A percentile compares a stretch with the other conserved stretches of the same genome.
Conservation (phyloP, 176 grass and related monocot species). For the Saccharum officinarum region DNA sequence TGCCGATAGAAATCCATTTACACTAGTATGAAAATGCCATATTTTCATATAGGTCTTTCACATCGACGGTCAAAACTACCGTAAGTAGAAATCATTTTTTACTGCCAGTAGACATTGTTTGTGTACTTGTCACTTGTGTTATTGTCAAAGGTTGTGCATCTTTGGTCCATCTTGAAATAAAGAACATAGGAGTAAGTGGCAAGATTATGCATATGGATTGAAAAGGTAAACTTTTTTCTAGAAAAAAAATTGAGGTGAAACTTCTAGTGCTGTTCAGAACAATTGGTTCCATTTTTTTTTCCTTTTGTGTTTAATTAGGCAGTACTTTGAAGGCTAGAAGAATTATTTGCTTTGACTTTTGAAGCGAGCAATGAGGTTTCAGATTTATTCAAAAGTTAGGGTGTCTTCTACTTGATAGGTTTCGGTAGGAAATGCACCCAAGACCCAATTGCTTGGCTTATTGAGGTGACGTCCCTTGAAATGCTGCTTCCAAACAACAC, state of each 20-base stretch:
- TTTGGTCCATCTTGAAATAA: neutral
- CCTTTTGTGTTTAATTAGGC: too few species aligned
- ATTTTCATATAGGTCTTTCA: neutral
- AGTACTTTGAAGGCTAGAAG: neutral
- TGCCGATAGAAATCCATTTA: too few species aligned
- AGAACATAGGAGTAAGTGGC: neutral
- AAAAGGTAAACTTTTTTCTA: neutral
- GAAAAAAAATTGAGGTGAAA: neutral
- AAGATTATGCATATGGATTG: neutral
- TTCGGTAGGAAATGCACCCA: neutral
- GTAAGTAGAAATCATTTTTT: neutral
- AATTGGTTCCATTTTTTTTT: neutral
- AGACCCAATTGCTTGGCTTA: neutral
- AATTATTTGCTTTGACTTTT: neutral
- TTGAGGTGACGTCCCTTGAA: slow-evolving; percentile 5
- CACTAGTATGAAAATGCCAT: too few species aligned
- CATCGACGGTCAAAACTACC: neutral
- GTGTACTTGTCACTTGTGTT: neutral
- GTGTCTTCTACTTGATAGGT: neutral
- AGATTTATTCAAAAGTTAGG: neutral
- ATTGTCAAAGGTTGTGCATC: neutral
- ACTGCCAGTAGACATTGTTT: neutral
- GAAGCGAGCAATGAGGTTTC: neutral
- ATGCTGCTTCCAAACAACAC: slow-evolving; percentile 15
- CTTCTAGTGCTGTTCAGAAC: neutral